Base-by-base conservation (phyloP, 1,284 basidiomycete genomes). In the Boletus hoseneyae region DNA sequence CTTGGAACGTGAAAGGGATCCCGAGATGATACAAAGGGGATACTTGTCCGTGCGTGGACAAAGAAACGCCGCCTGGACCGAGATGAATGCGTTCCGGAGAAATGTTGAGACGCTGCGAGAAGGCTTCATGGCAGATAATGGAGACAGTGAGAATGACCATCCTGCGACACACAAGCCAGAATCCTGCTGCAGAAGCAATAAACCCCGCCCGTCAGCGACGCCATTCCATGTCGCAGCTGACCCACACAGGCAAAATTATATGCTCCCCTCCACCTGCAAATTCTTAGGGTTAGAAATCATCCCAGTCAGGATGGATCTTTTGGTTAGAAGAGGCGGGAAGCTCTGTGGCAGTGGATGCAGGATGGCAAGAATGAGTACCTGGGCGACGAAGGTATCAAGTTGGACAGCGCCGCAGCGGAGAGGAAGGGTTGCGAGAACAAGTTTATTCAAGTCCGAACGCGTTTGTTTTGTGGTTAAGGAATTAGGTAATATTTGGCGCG, bases 281-380 rank as follows among this genome's bases (percentile, higher is more conserved):
- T 53, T 34, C 60, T 65, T 66, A 70, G 64, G 64, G 64, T 70
- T 66, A 70, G 65, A 65, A 60, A 63, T 65, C 66, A 70, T 70
- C 62, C 63, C 51, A 16, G 42, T 52, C 34, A 50, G 51, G 65
- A 68, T 60, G 62, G 63, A 61, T 70, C 47, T 69, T 67, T 60
- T 67, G 65, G 68, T 60, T 70, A 25, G 41, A 54, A 54, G 42
- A 6, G 54, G 56, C 55, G 41, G 56, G 45, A 52, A 52, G 57
- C 39, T 50, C 37, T 19, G 47, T 53, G 66, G 61, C 53, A 51
- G 57, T 44, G 54, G 54, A 51, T 47, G 51, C 53, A 54, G 38
- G 15, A 48, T 51, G 58, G 29, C 34, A 25, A 47, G 59, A 63
- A 65, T 55, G 57, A 58, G 45, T 52, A 56, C 65, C 65, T 50